phyloP scores from a whole-genome alignment of 345 rosid genomes.

The Aquilaria malaccensis region DNA sequence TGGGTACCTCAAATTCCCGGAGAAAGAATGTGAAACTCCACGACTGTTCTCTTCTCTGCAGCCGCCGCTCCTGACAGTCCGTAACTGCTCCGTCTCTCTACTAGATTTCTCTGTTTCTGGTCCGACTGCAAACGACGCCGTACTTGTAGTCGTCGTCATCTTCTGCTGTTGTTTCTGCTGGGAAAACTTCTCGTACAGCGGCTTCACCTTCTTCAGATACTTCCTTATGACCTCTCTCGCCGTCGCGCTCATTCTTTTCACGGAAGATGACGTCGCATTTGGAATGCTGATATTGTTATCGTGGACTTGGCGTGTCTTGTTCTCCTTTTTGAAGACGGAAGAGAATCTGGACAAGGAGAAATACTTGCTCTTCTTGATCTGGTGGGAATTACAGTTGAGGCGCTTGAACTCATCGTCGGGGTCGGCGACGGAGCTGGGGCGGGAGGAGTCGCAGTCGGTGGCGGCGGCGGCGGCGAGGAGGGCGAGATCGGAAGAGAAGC shows the following conservation, averaged over 20 bases:
- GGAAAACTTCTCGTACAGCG: slow-evolving; percentile 79
- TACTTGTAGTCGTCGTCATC: slow-evolving; percentile 11
- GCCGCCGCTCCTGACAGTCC: slow-evolving; percentile 7
- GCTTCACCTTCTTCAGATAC: slow-evolving; percentile 88
- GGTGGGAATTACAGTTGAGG: slow-evolving; percentile 17
- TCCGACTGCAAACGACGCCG: slow-evolving; percentile 12
- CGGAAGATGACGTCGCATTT: slow-evolving; percentile 38
- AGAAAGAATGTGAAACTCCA: slow-evolving; percentile 60
- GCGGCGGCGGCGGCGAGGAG: slow-evolving; percentile 21
- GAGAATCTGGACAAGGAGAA: slow-evolving; percentile 78
- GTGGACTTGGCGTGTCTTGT: slow-evolving; percentile 17
- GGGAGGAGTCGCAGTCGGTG: slow-evolving; percentile 56
- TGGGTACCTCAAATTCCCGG: slow-evolving; percentile 76
- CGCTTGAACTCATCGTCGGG: slow-evolving; percentile 48
- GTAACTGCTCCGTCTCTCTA: slow-evolving; percentile 10
- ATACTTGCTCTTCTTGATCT: slow-evolving; percentile 43
- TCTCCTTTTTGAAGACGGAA: slow-evolving; percentile 78
- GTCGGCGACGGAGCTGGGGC: slow-evolving; percentile 79
- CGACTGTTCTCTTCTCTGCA: slow-evolving; percentile 24
- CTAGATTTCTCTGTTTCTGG: slow-evolving; percentile 27
- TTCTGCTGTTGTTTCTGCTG: slow-evolving; percentile 48
- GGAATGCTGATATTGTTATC: slow-evolving; percentile 1
- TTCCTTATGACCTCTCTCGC: slow-evolving; percentile 81
- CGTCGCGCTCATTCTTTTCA: slow-evolving; percentile 64
- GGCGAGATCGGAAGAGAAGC: slow-evolving; percentile 44